phyloP scores from a whole-genome alignment of 2,329 filamentous ascomycete species.

The Domatiomyces catenatus region DNA sequence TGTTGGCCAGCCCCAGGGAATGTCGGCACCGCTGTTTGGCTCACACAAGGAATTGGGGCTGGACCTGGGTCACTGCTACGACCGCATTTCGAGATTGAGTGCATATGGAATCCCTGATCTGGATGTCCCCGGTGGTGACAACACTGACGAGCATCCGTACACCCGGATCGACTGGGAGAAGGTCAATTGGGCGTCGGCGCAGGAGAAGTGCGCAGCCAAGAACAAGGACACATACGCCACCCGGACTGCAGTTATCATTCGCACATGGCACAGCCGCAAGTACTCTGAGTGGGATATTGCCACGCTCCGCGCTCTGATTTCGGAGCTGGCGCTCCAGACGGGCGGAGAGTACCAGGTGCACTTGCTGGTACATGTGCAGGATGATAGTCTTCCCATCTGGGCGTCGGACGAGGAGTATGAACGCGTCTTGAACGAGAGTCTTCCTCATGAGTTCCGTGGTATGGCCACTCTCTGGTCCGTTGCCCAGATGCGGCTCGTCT shows the following conservation, averaged over 20 bases:
- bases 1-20: conserved; percentile 13
- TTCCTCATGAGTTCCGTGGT: conserved; percentile 23
- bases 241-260: conserved; percentile 14
- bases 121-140: conserved; percentile 6
- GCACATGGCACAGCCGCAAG: conserved; percentile 15
- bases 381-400: conserved; percentile 58
- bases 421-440: conserved; percentile 29
- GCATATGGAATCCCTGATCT: conserved; percentile 29
- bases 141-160: conserved; percentile 7
- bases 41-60: conserved; percentile 46
- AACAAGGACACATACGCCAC: conserved; percentile 40
- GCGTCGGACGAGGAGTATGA: conserved; percentile 52
- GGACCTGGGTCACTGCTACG: conserved; percentile 50
- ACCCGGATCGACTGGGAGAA: conserved; percentile 39
- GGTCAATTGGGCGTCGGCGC: conserved; percentile 56
- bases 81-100: conserved; percentile 54
- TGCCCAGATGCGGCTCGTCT: conserved; percentile 13
- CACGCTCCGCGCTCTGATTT: conserved; percentile 16
- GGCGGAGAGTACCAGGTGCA: conserved; percentile 66
- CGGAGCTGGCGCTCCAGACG: conserved; percentile 46
- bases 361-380: conserved; percentile 63
- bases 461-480: conserved; percentile 23
- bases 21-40: conserved; percentile 41
- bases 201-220: conserved; percentile 47
- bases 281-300: conserved; percentile 14